Base-by-base conservation (phyloP, 1,284 basidiomycete genomes). In the Cryptococcus hybrid region DNA sequence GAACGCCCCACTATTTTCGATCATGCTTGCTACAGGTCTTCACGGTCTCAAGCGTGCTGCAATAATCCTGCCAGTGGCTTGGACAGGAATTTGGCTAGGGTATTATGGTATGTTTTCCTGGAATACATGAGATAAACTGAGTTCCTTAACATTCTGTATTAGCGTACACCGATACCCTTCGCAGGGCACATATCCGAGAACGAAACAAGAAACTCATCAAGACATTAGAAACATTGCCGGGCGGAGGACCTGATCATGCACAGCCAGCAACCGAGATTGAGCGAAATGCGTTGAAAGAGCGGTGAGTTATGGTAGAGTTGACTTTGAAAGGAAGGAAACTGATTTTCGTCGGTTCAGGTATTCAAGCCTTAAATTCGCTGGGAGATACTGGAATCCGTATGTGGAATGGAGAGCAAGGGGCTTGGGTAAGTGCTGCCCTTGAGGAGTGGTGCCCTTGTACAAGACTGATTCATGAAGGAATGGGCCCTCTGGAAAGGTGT, bases 331-430 rank as follows among this genome's bases (percentile, higher is more conserved):
- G 46, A 4, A 13, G 18, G 12, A 7, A 37, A n/a, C 49, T 51
- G 36, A 51, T 35, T 6, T 36, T 51, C 30, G 4, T 30, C 8
- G 7, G 37, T n/a, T 13, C 60, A 77, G 73, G 8, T 76, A 71
- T 57, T 55, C 68, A 34, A 71, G 69, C 54, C 54, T 74, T 43
- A 64, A 67, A 56, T 76, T 69, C 52, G 73, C 73, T 5, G 74
- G 74, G 24, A 56, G 74, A 40, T 75, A 70, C 59, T 76, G 74
- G 64, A 81, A 82, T 61, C 78, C 80, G 2, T 78, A 80, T 50
- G 71, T 74, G 8, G 80, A 82, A 59, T 82, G 80, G 80, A 68
- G 81, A 82, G 60, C 80, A 81, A 82, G 62, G 80, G n/a, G 73
- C 74, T 13, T 78, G 76, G 76, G 74, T 75, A 40, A 44, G 73